Evolutionary conservation across 176 grass and related monocot species (phyloP), one percentile per base, ranked within the genome.

Genomic region (Triticum aestivum): DNA sequence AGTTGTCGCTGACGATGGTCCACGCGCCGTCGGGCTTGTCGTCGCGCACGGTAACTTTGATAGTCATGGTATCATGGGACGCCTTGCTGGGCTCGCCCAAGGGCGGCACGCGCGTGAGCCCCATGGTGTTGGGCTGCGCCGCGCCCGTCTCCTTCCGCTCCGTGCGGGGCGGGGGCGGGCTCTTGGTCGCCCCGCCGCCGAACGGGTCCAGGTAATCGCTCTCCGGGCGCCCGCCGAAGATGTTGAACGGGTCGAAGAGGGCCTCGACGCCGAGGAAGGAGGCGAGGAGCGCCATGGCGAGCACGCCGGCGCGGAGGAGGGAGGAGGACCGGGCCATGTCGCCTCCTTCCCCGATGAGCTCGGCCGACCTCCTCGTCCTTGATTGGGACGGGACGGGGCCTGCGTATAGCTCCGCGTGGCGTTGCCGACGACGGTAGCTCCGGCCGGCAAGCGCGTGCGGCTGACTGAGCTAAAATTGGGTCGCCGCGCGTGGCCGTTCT

Each of bases 1-100:
- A 77, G 84, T 91, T 94, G 59, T 87, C 41, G 84, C 84, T 89
- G 9, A 89, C 73, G 56, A 91, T 73, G 71, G 87, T 79, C 89
- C 92, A 94, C 4, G 6, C 2, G 10, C 92, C 92, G 49, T 47
- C 27, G 18, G 33, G 38, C 26, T 13, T 80, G 81, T 45, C 26
- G 35, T 47, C 27, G 18, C 8, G 30, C 21, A 9, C 71, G 81
- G 58, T 61, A 27, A 33, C 78, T 17, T 10, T 32, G 82, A 91
- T 12, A 1, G 5, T 0, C 2, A 65, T 2, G 37, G 54, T 81
- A 70, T 91, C 89, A 32, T 6, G 39, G 11, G 86, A 39, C 0
- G 49, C 82, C 86, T 85, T 91, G 82, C 77, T 88, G 18, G 71
- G 86, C 4, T 69, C 30, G 2, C 39, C 82, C 1, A 1, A 6